Conservation (phyloP, 805 yeast species). For the Jamesozyma gamospora region DNA sequence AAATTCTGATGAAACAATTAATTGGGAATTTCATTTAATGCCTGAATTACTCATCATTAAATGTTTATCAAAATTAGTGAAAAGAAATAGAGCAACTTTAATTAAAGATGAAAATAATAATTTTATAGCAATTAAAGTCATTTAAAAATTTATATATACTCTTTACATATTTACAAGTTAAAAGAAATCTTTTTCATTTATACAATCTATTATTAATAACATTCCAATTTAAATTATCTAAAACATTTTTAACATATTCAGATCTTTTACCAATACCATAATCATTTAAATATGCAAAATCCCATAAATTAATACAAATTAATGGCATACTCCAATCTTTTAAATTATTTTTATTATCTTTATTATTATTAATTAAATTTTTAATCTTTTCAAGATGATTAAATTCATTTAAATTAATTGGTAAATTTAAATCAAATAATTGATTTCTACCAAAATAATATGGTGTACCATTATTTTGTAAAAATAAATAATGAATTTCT, state of each 20-base stretch:
- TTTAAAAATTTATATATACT: constrained; percentile 21
- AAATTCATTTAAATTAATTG: constrained; percentile 47
- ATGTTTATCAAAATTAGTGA: constrained; percentile 49
- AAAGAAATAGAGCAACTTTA: constrained; percentile 62
- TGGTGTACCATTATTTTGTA: constrained; percentile 73
- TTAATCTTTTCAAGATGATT: constrained; percentile 36
- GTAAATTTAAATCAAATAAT: constrained; percentile 64
- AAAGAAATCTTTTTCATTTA: constrained; percentile 4
- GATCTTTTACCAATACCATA: constrained; percentile 71
- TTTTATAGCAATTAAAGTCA: constrained; percentile 71
- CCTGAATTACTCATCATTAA: constrained; percentile 45
- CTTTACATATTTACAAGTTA: not conserved
- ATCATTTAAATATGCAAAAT: constrained; percentile 75
- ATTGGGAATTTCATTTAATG: constrained; percentile 53
- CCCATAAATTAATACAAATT: constrained; percentile 78
- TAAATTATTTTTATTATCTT: constrained; percentile 22
- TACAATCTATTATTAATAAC: constrained; percentile 43
- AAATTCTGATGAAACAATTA: constrained; percentile 47
- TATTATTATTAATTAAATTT: constrained; percentile 22
- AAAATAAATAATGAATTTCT: constrained; percentile 40
- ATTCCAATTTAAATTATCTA: constrained; percentile 80
- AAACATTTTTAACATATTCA: constrained; percentile 60
- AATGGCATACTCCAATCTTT: constrained; percentile 55
- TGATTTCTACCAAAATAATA: constrained; percentile 62
- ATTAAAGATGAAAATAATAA: constrained; percentile 56